Base-by-base conservation (phyloP, 2,329 filamentous ascomycete species). In the Fusarium sarcochroum region DNA sequence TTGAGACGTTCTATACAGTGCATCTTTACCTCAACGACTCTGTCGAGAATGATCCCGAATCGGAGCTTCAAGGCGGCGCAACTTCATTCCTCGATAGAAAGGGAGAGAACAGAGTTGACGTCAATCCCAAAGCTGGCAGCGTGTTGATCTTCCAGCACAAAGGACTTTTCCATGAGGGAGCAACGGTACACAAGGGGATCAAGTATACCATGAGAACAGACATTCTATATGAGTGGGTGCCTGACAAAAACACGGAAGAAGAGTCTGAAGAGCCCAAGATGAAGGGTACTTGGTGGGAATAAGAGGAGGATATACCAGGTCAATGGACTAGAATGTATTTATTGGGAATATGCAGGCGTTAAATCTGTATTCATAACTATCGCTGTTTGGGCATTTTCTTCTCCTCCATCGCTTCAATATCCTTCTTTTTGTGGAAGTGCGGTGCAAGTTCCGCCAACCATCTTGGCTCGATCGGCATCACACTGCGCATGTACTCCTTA, bases 391-490 rank as follows among this genome's bases (percentile, higher is more conserved):
- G 81, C 80, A 82, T 82, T 73, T 81, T 97, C 82, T 88, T 92
- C 62, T 93, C 91, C 75, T 93, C 93, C 72, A 97, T 76, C 18
- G 86, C 90, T 75, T 98, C 95, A 40, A 98, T 79, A 76, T 98
- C 94, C 81, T 93, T 91, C 82, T 92, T 91, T 82, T 97, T 98
- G 78, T 98, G 93, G 76, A 94, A 97, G 82, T 98, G 96, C 66
- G 95, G 95, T 65, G 96, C 96, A 63, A 96, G 89, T 80, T 98
- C 95, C 8, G 89, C 87, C 72, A 99, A 78, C 94, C 94, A 98
- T 76, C 90, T 89, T 0, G 92, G 85, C 75, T 97, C 90, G 52
- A 98, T 87, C 1, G 94, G 94, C 85, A 97, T 90, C 60, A 92
- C 92, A 73, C 89, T 93, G 23, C 95, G 86, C 90, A 97, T 97